Base-by-base conservation (phyloP, 306 rosid genomes). In the Elaeagnus macrophylla region DNA sequence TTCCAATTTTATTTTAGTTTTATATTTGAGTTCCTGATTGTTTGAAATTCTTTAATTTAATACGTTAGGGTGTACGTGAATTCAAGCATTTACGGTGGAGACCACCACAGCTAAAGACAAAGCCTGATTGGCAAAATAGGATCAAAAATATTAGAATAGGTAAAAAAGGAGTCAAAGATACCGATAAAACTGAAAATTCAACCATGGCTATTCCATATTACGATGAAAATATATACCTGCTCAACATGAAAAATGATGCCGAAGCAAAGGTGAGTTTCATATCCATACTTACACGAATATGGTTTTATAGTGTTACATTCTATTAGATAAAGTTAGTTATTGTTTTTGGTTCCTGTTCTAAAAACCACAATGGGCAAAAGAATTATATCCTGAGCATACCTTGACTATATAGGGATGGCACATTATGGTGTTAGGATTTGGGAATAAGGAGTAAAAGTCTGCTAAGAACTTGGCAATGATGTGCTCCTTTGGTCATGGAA, bases 71-170 rank as follows among this genome's bases (percentile, higher is more conserved):
- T 66, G 48, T 42, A 54, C 47, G 65, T 59, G 89, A 86, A 74
- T 65, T n/a, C 5, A 82, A 75, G 79, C 59, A 49, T 54, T 75
- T 55, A 39, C 82, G 70, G 85, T 84, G 96, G 99, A 78, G 84
- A 60, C 76, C 88, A 38, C 63, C 84, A 1, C 80, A 75, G 75
- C 60, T 76, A 59, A 86, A 79, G 63, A 82, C 72, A 48, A 91
- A 82, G 61, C 95, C 78, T 58, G 99, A 93, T 70, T 93, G 96
- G 99, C 96, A 87, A 75, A 94, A 82, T 55, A 84, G 69, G 56
- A 53, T 93, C 48, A 84, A 69, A 68, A 84, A 75, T 66, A 84
- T 91, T 53, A 67, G 82, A 42, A 59, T 71, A 48, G 94, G 99
- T 37, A 87, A 76, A 71, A 91, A 84, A 73, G 81, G 75, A 70